phyloP scores from a whole-genome alignment of 164 flowering plant genomes.

The Piper longum region DNA sequence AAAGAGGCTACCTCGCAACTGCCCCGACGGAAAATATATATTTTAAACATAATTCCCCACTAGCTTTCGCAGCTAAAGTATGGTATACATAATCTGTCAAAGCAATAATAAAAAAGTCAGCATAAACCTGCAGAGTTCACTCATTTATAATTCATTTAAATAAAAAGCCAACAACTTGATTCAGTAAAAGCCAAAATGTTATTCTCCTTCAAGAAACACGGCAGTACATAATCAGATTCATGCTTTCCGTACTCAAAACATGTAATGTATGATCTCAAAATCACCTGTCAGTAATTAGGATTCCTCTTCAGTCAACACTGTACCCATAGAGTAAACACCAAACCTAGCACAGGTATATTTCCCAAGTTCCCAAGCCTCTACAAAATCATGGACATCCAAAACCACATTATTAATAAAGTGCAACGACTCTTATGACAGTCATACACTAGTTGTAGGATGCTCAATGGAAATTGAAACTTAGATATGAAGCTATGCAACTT shows the following conservation, averaged over 20 bases:
- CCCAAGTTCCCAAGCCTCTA: slow-evolving; percentile 93
- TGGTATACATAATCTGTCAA: slow-evolving; percentile 66
- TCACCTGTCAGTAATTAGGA: slow-evolving; percentile 68
- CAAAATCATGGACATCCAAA: slow-evolving; percentile 7
- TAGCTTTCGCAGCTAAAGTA: slow-evolving; percentile 82
- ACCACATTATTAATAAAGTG: not conserved
- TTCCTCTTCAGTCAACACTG: slow-evolving; percentile 41
- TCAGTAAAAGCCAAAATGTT: not conserved
- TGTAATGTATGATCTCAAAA: not conserved
- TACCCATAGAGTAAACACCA: slow-evolving; percentile 40
- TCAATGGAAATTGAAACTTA: too few species aligned
- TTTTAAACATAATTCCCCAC: slow-evolving; percentile 93
- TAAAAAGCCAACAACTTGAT: not conserved
- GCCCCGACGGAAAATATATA: slow-evolving; percentile 87
- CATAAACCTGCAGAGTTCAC: slow-evolving; percentile 56
- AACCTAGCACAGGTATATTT: slow-evolving; percentile 63
- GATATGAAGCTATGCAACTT: too few species aligned
- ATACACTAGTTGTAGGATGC: too few species aligned
- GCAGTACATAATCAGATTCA: too few species aligned
- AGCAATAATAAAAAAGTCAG: slow-evolving; percentile 32
- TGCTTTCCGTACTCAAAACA: not conserved
- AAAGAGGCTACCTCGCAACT: slow-evolving; percentile 69
- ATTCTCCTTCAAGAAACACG: not conserved
- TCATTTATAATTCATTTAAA: slow-evolving; percentile 20
- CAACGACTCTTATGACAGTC: too few species aligned